These are phyloP conservation scores for Darksidea phi DNA, from an alignment of 495 filamentous ascomycete species.

Conservation along the genomic window DNA sequence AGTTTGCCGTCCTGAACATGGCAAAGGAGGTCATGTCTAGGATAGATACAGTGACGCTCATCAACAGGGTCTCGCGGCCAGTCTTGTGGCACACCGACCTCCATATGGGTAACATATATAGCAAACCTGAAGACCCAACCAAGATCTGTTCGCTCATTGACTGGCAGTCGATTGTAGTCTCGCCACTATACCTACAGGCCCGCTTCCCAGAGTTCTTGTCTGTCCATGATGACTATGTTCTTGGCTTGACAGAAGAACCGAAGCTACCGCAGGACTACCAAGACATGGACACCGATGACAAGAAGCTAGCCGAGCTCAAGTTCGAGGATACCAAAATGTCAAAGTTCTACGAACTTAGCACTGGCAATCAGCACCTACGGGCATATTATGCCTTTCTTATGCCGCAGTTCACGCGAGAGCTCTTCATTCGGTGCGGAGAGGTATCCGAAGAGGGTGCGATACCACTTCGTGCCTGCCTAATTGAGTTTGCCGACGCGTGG, in stretches of 20 bases:
- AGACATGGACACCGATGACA: constrained; percentile 32
- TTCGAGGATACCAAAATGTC: constrained; percentile 37
- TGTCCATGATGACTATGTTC: constrained; percentile 38
- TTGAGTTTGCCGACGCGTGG: constrained; percentile 43
- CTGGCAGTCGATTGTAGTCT: constrained; percentile 13
- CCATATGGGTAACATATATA: constrained; percentile 46
- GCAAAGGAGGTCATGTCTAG: constrained; percentile 3
- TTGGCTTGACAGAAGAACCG: constrained; percentile 34
- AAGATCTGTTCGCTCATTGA: constrained; percentile 30
- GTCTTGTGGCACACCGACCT: constrained; percentile 46
- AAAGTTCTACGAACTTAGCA: constrained; percentile 44
- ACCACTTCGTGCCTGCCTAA: constrained; percentile 43
- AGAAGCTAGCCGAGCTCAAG: constrained; percentile 36
- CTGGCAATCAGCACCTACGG: constrained; percentile 36
- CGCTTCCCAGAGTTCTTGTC: constrained; percentile 43
- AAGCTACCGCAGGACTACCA: constrained; percentile 41
- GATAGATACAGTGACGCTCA: neutral
- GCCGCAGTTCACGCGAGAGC: constrained; percentile 42
- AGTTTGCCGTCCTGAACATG: constrained; percentile 4
- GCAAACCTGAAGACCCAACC: constrained; percentile 33
- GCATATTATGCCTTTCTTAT: constrained; percentile 41
- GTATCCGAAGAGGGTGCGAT: constrained; percentile 41
- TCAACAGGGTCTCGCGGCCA: constrained; percentile 2
- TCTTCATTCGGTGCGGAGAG: constrained; percentile 43
- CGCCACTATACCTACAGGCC: constrained; percentile 39